phyloP scores from a whole-genome alignment of 345 rosid species.

The Gossypium mustelinum region DNA sequence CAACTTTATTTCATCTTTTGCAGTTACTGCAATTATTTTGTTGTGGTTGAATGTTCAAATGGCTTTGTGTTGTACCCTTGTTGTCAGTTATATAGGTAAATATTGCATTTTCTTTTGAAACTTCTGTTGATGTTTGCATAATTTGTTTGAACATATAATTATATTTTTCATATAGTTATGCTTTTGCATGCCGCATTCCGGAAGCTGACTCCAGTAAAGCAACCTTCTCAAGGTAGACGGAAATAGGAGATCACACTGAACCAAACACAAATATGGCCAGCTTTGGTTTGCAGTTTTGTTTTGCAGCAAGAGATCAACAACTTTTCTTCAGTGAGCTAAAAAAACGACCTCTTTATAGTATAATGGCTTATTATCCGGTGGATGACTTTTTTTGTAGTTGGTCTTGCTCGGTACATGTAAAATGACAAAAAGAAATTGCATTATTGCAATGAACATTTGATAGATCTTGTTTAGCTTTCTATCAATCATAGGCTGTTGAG shows the following conservation, averaged over 20 bases:
- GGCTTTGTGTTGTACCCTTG: slow-evolving; percentile 72
- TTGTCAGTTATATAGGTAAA: slow-evolving; percentile 70
- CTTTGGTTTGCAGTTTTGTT: neutral
- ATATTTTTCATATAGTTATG: slow-evolving; percentile 38
- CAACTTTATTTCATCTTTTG: slow-evolving; percentile 26
- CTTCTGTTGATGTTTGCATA: neutral
- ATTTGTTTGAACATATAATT: neutral
- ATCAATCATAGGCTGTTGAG: neutral
- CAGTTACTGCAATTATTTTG: slow-evolving; percentile 70
- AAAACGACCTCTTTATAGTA: neutral
- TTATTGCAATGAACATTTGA: neutral
- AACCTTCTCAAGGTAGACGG: slow-evolving; percentile 31
- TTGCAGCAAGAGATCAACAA: neutral
- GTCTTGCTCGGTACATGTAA: neutral
- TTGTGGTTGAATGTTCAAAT: slow-evolving; percentile 70
- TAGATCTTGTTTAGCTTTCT: neutral
- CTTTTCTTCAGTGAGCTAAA: neutral
- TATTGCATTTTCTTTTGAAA: neutral
- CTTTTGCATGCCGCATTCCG: slow-evolving; percentile 77
- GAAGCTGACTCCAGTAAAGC: slow-evolving; percentile 61
- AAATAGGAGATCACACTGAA: slow-evolving; percentile 1
- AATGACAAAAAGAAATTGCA: neutral
- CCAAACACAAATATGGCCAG: neutral
- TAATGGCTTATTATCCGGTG: neutral
- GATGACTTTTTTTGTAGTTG: neutral